Base-by-base conservation (phyloP, 805 yeast genomes). In the Cyberlindnera lachancei region DNA sequence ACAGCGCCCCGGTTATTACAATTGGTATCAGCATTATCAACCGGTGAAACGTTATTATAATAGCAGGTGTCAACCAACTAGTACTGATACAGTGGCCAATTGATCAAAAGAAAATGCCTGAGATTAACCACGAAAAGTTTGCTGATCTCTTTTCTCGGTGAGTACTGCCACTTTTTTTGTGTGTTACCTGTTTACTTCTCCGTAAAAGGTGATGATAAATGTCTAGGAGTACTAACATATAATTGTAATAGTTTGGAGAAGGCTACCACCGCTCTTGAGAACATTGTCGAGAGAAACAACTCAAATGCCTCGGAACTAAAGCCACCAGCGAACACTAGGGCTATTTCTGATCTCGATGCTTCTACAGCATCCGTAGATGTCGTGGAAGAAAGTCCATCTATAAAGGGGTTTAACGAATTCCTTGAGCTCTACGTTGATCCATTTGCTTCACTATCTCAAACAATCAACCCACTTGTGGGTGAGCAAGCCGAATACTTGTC, bases 361-460 rank as follows among this genome's bases (percentile, higher is more conserved):
- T 26, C 38, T 16, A 19, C 41, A 12, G 22, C 41, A 13, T 38
- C 42, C 14, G 41, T 27, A 16, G 16, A 20, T 14, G 22, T 31
- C 18, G 27, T 32, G 6, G 44, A 16, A 35, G 36, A 33, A 48
- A 40, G 42, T 4, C 63, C 64, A 37, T 59, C 74, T 1, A 64
- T 76, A 12, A 44, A 48, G 25, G 79, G 64, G 14, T 83, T 76
- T 51, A 74, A 77, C 31, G 51, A 50, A 11, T 70, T 83, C 40
- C 55, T 83, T 33, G 57, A 57, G 15, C 66, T 66, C 6, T 51
- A 56, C 38, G 68, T 86, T 23, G 66, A 58, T 15, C 88, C 94
- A 8, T 75, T 84, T 45, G 73, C 70, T 11, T 60, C 59, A 3
- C 34, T 54, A 8, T 77, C 88, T 14, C 52, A 57, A 23, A 64